phyloP scores from a whole-genome alignment of 805 yeast species.

The Metschnikowia continentalis region DNA sequence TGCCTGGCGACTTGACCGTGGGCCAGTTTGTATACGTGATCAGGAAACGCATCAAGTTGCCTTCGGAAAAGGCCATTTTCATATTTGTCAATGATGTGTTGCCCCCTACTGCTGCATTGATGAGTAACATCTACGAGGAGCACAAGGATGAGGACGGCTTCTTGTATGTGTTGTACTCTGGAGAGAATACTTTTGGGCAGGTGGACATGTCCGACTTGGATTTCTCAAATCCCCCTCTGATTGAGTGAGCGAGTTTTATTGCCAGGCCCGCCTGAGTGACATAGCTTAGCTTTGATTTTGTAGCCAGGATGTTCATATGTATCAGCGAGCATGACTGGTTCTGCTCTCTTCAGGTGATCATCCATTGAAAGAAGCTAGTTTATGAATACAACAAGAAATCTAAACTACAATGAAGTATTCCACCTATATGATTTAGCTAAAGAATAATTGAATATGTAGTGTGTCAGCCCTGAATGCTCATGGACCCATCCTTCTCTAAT shows the following conservation, averaged over 20 bases:
- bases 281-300: not conserved
- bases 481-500: constrained; percentile 12
- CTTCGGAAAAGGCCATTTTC: constrained; percentile 96
- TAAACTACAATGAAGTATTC: no score
- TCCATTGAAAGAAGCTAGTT: no score
- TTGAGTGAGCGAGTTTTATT: not conserved
- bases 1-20: constrained; percentile 92
- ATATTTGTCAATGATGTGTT: constrained; percentile 94
- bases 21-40: constrained; percentile 98
- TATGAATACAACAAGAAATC: no score
- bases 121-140: constrained; percentile 92
- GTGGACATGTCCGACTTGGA: constrained; percentile 21
- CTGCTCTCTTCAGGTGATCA: not conserved
- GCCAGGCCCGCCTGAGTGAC: not conserved
- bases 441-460: no score
- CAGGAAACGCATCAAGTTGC: constrained; percentile 91
- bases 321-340: constrained; percentile 2
- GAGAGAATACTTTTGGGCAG: constrained; percentile 93
- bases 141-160: constrained; percentile 98
- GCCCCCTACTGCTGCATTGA: constrained; percentile 96
- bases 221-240: constrained; percentile 11
- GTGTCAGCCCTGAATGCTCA: constrained; percentile 2
- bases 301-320: not conserved
- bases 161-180: constrained; percentile 90
- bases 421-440: no score